phyloP scores from a whole-genome alignment of 1,139 yeast genomes.

The Saccharomyces uvarum region DNA sequence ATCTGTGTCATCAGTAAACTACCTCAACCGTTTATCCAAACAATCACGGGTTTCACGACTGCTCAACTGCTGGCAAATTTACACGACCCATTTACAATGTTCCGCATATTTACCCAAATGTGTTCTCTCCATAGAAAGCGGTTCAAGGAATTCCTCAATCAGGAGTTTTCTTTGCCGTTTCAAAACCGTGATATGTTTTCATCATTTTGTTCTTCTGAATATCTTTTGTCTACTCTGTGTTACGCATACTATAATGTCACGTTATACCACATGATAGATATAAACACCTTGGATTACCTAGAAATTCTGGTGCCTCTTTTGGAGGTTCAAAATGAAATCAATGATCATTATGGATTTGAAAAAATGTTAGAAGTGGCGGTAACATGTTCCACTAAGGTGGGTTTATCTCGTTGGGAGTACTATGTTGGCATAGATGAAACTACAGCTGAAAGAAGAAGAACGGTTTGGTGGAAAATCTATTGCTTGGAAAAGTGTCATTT shows the following conservation, averaged over 20 bases:
- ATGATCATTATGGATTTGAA: neutral
- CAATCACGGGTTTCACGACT: constrained; percentile 15
- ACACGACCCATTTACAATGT: constrained; percentile 21
- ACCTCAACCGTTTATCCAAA: constrained; percentile 22
- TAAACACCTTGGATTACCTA: constrained; percentile 14
- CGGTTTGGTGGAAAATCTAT: constrained; percentile 13
- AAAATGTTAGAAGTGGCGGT: neutral
- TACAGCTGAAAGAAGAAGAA: constrained; percentile 13
- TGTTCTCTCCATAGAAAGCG: constrained; percentile 14
- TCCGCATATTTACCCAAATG: constrained; percentile 18
- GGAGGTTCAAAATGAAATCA: neutral
- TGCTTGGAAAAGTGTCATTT: constrained; percentile 6
- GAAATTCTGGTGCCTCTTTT: neutral
- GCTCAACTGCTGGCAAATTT: constrained; percentile 12
- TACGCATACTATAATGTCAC: constrained; percentile 23
- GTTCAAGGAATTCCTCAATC: constrained; percentile 13
- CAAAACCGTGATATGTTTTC: constrained; percentile 7
- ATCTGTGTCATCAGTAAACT: constrained; percentile 14
- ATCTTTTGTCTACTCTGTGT: constrained; percentile 18
- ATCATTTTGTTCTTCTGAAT: constrained; percentile 18
- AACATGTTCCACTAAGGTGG: constrained; percentile 2
- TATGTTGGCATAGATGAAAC: constrained; percentile 16
- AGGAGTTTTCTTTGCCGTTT: neutral
- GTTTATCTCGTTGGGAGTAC: constrained; percentile 15
- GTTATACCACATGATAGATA: constrained; percentile 17